Evolutionary conservation across 768 basidiomycete genomes (phyloP), one percentile per base, ranked within the genome.

Genomic region (Rickenella mellea): DNA sequence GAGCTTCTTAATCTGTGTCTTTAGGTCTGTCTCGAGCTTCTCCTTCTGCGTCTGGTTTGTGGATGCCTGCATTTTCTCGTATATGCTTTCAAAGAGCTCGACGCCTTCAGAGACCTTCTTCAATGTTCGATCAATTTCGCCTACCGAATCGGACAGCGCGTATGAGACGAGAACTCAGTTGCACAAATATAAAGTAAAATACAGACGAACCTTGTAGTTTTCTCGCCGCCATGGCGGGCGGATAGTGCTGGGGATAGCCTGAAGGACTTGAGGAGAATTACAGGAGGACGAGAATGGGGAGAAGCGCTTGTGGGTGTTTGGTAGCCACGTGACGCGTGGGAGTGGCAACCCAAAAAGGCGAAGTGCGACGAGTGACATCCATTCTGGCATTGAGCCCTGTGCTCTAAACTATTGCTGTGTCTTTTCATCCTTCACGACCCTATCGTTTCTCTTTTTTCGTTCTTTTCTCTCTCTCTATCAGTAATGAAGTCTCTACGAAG

Each of bases 41-140:
- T 98, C 96, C 62, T 97, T 97, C 69, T 97, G 93, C 0, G 94
- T 88, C 62, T 93, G 83, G 66, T 96, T 98, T 25, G 88, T 87
- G 14, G 93, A 86, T 38, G 84, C 75, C 61, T 92, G 86, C 81
- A 99, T 93, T 76, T 98, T 99, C 60, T 96, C 92, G 61, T 94
- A 96, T 61, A 96, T 93, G 66, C 74, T 80, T 65, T 92, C 90
- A 58, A 92, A 92, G 62, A 86, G 74, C 69, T 91, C 89, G 53
- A 98, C 92, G 51, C 96, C 96, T 64, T 93, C 89, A 27, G 82
- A 55, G 51, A 99, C 93, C 72, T 91, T 92, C 74, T 99, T 99
- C 56, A 98, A 71, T 38, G 94, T 98, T 59, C 88, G 80, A 78
- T 98, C 96, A 52, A 99, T 97, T 69, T 99, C 96, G 62, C 90